Evolutionary conservation across 139 green algal species (phyloP).

Genomic region (Tetradesmus obliquus): DNA sequence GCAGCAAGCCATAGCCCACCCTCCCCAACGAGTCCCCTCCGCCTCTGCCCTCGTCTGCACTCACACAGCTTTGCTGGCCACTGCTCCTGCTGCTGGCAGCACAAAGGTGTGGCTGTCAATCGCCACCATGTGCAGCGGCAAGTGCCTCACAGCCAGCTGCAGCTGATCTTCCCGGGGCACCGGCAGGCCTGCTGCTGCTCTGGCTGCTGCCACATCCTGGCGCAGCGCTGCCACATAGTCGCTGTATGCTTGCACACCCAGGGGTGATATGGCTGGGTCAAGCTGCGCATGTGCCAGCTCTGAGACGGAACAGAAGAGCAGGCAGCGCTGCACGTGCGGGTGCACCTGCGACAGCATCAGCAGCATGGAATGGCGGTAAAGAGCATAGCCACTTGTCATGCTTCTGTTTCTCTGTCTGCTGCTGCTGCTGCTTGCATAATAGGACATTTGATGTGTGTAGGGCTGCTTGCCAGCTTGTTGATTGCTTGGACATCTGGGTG

Average conservation of each 20-base stretch:
- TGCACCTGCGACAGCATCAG: slow-evolving; percentile 52
- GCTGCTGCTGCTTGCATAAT: no score
- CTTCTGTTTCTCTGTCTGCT: no score
- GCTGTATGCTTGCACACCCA: slow-evolving; percentile 61
- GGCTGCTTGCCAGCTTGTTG: no score
- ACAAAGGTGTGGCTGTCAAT: slow-evolving; percentile 67
- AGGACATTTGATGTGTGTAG: no score
- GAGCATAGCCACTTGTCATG: no score
- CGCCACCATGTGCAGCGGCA: slow-evolving; percentile 60
- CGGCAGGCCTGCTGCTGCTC: slow-evolving; percentile 45
- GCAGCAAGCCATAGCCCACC: no score
- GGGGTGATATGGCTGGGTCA: slow-evolving; percentile 33
- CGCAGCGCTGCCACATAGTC: slow-evolving; percentile 60
- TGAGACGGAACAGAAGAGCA: slow-evolving; percentile 55
- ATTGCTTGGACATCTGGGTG: no score
- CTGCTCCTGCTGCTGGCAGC: slow-evolving; percentile 61
- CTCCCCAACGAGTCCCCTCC: no score
- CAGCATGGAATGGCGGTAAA: neutral
- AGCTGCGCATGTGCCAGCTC: slow-evolving; percentile 65
- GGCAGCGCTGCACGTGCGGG: slow-evolving; percentile 17
- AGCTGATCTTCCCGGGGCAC: slow-evolving; percentile 29
- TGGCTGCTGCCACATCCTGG: slow-evolving; percentile 39
- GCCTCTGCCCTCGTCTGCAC: neutral
- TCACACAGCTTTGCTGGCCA: slow-evolving; percentile 48
- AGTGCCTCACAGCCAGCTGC: slow-evolving; percentile 44